phyloP scores from a whole-genome alignment of 2,329 filamentous ascomycete species.

The Penicillium crustosum region DNA sequence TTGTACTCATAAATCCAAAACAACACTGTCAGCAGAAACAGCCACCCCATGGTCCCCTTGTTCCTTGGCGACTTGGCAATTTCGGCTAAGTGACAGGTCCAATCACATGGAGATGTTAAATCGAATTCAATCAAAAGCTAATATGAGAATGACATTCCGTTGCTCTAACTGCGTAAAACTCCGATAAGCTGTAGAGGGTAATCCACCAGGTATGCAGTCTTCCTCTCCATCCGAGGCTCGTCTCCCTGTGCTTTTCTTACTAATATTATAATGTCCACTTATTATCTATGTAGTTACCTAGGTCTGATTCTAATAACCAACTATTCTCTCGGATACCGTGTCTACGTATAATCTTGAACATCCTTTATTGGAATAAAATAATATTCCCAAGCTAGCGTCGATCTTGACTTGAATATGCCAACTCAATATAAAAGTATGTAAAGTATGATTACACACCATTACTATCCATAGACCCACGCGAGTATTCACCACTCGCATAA shows the following conservation, averaged over 20 bases:
- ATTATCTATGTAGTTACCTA: constrained; percentile 2
- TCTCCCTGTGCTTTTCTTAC: neutral
- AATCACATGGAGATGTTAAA: neutral
- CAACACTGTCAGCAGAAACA: neutral
- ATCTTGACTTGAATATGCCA: too few relatives aligned
- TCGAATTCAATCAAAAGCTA: neutral
- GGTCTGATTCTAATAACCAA: too few relatives aligned
- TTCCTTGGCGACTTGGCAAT: neutral
- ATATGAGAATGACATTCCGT: neutral
- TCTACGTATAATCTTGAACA: neutral
- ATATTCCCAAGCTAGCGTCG: too few relatives aligned
- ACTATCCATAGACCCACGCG: too few relatives aligned
- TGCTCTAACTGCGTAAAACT: neutral
- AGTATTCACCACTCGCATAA: too few relatives aligned
- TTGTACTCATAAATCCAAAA: neutral
- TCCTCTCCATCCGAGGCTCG: neutral
- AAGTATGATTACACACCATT: too few relatives aligned
- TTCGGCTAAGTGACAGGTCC: neutral
- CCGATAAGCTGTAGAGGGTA: neutral
- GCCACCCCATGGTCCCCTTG: neutral
- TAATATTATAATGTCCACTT: neutral
- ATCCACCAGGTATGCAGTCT: too few relatives aligned
- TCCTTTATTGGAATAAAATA: too few relatives aligned
- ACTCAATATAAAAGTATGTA: too few relatives aligned
- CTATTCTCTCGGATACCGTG: too few relatives aligned